Conservation (phyloP, 2,329 filamentous ascomycete genomes). For the Trichoderma pleuroti region DNA sequence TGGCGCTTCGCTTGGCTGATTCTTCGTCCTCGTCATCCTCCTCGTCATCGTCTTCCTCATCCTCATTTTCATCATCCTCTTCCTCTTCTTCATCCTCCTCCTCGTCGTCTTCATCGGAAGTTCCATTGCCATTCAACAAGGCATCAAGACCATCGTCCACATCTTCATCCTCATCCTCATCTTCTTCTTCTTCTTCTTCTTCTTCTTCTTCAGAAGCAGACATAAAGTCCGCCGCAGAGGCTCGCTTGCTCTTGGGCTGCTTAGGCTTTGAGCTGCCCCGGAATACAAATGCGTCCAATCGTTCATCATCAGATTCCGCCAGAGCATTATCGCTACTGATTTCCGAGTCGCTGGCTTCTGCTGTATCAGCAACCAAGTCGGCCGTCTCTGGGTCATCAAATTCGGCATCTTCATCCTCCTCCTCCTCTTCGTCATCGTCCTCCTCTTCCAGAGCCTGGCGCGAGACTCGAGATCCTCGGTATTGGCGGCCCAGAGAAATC, state of each 20-base stretch:
- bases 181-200: conserved; percentile 38
- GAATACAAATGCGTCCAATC: conserved; percentile 70
- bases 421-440: conserved; percentile 49
- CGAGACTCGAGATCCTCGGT: conserved; percentile 72
- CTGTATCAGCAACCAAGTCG: conserved; percentile 51
- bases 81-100: conserved; percentile 33
- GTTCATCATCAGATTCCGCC: conserved; percentile 78
- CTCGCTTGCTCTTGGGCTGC: conserved; percentile 37
- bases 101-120: conserved; percentile 33
- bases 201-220: conserved; percentile 42
- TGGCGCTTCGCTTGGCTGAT: conserved; percentile 30
- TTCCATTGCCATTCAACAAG: conserved; percentile 31
- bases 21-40: conserved; percentile 21
- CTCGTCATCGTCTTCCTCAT: neutral
- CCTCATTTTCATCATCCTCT: conserved; percentile 27
- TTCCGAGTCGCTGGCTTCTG: conserved; percentile 53
- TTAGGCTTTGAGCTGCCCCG: conserved; percentile 54
- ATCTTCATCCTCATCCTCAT: conserved; percentile 38
- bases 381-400: conserved; percentile 56
- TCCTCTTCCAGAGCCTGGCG: conserved; percentile 61
- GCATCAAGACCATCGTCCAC: conserved; percentile 38
- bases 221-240: conserved; percentile 58
- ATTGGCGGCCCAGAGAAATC: conserved; percentile 70
- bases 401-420: conserved; percentile 44
- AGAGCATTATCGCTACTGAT: conserved; percentile 69